Evolutionary conservation across 1,284 basidiomycete genomes (phyloP).

Genomic region (Serendipita sp.): DNA sequence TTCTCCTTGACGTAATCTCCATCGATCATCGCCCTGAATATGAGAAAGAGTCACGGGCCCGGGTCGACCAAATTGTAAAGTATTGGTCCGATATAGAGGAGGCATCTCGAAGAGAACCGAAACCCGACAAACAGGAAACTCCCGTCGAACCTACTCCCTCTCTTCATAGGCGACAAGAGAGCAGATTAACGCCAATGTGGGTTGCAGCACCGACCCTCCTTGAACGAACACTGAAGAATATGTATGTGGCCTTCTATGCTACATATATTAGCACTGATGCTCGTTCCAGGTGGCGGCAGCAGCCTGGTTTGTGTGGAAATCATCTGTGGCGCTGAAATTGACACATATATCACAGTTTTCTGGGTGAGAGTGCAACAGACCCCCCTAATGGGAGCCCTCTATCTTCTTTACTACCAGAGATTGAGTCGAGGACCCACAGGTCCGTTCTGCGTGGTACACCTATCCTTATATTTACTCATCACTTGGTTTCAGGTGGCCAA

Average conservation of each 20-base stretch:
- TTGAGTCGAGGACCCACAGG: not conserved
- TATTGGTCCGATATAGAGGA: constrained; percentile 12
- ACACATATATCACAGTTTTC: constrained; percentile 18
- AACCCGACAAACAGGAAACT: not conserved
- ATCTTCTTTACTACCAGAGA: constrained; percentile 4
- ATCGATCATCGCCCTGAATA: constrained; percentile 19
- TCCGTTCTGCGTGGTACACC: constrained; percentile 13
- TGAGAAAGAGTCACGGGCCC: constrained; percentile 11
- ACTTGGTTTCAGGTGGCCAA: constrained; percentile 25
- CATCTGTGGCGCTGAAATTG: not conserved
- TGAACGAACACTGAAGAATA: constrained; percentile 24
- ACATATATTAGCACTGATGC: not conserved
- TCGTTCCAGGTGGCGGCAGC: constrained; percentile 15
- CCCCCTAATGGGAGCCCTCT: constrained; percentile 21
- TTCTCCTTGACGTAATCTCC: constrained; percentile 26
- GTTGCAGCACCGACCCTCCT: constrained; percentile 25
- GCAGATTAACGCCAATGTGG: constrained; percentile 21
- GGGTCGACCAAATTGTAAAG: constrained; percentile 13
- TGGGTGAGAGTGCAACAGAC: constrained; percentile 25
- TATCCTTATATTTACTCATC: constrained; percentile 29
- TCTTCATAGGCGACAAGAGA: constrained; percentile 7
- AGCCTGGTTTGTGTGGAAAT: constrained; percentile 18
- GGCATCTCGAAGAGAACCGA: not conserved
- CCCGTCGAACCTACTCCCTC: not conserved
- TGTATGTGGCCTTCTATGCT: constrained; percentile 15